These are phyloP conservation scores for Ceratocystis eucalypticola DNA, from an alignment of 2,329 filamentous ascomycete species.

Conservation along the genomic window DNA sequence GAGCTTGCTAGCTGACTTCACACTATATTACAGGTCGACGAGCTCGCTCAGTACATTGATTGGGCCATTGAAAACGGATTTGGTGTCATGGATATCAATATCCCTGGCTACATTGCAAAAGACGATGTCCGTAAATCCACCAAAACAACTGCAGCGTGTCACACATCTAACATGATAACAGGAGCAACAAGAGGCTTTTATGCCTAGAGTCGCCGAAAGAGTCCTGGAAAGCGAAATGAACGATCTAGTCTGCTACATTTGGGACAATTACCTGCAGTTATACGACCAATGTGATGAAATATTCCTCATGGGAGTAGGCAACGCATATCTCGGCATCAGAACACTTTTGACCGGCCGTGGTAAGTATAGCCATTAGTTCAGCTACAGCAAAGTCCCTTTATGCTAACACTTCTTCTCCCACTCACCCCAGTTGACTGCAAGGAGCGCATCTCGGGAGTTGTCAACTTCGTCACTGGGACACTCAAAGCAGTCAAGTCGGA, in stretches of 20 bases:
- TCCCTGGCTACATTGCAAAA: conserved; percentile 62
- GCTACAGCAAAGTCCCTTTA: conserved; percentile 15
- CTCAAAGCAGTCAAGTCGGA: conserved; percentile 70
- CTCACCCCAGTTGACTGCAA: conserved; percentile 41
- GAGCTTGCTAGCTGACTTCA: neutral
- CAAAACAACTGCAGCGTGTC: neutral
- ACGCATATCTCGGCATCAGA: conserved; percentile 72
- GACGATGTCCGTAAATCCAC: conserved; percentile 32
- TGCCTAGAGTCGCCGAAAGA: conserved; percentile 33
- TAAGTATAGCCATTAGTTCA: conserved; percentile 28
- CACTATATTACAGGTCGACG: conserved; percentile 54
- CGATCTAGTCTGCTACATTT: conserved; percentile 72
- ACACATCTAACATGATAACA: conserved; percentile 21
- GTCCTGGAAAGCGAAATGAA: conserved; percentile 47
- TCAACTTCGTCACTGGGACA: conserved; percentile 69
- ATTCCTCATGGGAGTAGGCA: conserved; percentile 79
- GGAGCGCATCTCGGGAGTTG: conserved; percentile 52
- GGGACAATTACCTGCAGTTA: conserved; percentile 92
- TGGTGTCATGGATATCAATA: conserved; percentile 80
- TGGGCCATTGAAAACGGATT: conserved; percentile 70
- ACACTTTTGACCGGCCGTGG: conserved; percentile 66
- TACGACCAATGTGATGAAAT: conserved; percentile 58
- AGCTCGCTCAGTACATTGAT: conserved; percentile 64
- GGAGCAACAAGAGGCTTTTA: conserved; percentile 37
- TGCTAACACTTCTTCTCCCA: conserved; percentile 18